Base-by-base conservation (phyloP, 495 filamentous ascomycete genomes). In the Podospora comata region DNA sequence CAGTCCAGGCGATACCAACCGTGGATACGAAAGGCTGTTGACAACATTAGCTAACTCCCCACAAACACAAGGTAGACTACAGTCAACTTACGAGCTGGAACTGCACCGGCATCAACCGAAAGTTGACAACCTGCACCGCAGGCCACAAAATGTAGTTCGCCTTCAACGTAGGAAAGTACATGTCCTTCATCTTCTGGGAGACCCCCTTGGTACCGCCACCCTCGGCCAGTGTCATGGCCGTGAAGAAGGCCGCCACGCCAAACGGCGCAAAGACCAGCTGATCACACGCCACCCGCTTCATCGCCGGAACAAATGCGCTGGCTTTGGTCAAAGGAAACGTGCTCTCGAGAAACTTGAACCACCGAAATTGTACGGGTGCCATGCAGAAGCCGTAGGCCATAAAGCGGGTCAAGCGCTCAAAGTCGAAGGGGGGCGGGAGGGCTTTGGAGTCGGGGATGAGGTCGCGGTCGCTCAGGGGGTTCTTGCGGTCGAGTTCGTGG, bases 1-100 rank as follows among this genome's bases (percentile, higher is more conserved):
- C 94, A n/a, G 96, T 99, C 96, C 96, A 99, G 60, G 93, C 93
- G 71, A 99, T 97, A 85, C 96, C 96, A 66, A 99, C 81, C 28
- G 91, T 94, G 4, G 94, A 97, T 15, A 97, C 96, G 76, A 99
- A 97, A 2, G 96, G 96, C 95, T 98, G 69, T 53, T 32, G 9
- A 13, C 15, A 11, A 18, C 39, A 13, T 48, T 48, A 48, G 39
- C 39, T 48, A 0, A 48, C 39, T 48, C 39, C 0, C 9, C 13
- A 13, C 39, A 5, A 48, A 48, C 9, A 48, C 9, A 48, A 48
- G 39, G 39, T 16, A 13, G 39, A 11, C 39, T 48, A 32, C 7
- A 7, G 30, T 32, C 39, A 48, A 48, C 94, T 87, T 76, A 97
- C 95, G 77, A 99, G 90, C 79, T 98, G 96, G 76, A 96, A 97